A percentile compares a stretch with the other conserved stretches of the same genome.
Conservation (phyloP, 148 eudicot species). For the Vaccinium myrtillus region DNA sequence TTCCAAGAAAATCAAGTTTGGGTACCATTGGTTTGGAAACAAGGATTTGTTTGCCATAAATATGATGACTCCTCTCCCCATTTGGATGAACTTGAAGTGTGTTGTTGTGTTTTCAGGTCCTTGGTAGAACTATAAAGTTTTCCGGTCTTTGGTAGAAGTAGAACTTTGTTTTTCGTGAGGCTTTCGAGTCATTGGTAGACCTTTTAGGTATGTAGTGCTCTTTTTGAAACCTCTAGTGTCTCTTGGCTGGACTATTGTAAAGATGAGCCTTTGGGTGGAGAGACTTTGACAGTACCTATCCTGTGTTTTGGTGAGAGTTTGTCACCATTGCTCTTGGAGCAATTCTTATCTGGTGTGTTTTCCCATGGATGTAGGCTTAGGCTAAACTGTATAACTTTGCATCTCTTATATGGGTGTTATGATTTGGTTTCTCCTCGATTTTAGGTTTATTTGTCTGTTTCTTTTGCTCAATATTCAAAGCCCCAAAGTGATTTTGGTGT, state of each 20-base stretch:
- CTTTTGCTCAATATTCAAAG: no score
- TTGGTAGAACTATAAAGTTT: no score
- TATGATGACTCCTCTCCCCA: no score
- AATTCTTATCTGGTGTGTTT: neutral
- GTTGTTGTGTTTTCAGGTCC: neutral
- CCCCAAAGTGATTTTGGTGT: neutral
- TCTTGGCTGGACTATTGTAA: neutral
- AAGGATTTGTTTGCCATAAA: neutral
- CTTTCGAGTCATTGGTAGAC: no score
- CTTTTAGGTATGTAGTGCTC: no score
- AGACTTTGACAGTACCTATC: neutral
- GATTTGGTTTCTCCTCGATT: no score
- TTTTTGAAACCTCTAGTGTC: neutral
- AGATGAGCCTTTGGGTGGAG: neutral
- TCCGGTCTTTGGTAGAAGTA: no score
- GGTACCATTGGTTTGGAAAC: neutral
- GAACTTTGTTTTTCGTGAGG: no score
- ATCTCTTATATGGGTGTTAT: no score
- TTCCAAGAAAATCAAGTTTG: neutral
- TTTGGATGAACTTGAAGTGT: neutral
- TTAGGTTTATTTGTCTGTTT: no score
- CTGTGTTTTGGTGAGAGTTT: neutral
- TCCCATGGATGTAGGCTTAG: neutral
- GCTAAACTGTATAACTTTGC: neutral
- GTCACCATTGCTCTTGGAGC: neutral